Percentiles rank a stretch among this genome's conserved stretches.
Conservation (phyloP, 2,329 filamentous ascomycete species). For the Canariomyces notabilis region DNA sequence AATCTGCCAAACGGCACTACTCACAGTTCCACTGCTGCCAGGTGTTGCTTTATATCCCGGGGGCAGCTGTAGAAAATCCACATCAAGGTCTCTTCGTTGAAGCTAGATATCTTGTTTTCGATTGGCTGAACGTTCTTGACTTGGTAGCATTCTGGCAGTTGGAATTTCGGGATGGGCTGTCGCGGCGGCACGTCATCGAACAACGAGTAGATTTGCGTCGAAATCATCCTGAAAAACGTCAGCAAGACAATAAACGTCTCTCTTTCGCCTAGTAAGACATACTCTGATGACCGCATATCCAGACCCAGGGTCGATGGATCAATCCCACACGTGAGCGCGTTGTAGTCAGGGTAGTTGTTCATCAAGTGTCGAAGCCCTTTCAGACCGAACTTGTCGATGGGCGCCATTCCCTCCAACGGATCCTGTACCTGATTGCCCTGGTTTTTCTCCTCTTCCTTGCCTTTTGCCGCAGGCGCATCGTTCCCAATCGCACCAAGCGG, state of each 20-base stretch:
- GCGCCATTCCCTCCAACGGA: constrained; percentile 56
- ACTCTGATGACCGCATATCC: constrained; percentile 55
- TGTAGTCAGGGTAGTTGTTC: constrained; percentile 60
- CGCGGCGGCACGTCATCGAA: constrained; percentile 56
- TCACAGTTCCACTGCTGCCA: constrained; percentile 60
- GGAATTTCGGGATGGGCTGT: constrained; percentile 52
- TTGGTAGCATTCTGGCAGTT: constrained; percentile 60
- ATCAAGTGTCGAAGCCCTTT: constrained; percentile 60
- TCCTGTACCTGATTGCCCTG: constrained; percentile 45
- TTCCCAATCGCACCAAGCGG: constrained; percentile 45
- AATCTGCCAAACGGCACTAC: constrained; percentile 22
- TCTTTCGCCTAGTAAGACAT: constrained; percentile 29
- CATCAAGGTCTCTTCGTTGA: constrained; percentile 64
- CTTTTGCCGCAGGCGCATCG: constrained; percentile 36
- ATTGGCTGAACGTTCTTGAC: constrained; percentile 62
- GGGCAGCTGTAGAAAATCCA: constrained; percentile 67
- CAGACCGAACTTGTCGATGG: constrained; percentile 59
- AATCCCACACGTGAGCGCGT: constrained; percentile 54
- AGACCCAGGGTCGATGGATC: constrained; percentile 54
- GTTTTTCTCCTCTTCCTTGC: constrained; percentile 40
- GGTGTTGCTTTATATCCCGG: constrained; percentile 56
- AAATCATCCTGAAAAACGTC: constrained; percentile 42
- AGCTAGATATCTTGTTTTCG: constrained; percentile 60
- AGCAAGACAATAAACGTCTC: constrained; percentile 3
- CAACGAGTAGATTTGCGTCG: constrained; percentile 56